phyloP scores from a whole-genome alignment of 1,139 yeast genomes.

The Nakaseomyces nivariensis region DNA sequence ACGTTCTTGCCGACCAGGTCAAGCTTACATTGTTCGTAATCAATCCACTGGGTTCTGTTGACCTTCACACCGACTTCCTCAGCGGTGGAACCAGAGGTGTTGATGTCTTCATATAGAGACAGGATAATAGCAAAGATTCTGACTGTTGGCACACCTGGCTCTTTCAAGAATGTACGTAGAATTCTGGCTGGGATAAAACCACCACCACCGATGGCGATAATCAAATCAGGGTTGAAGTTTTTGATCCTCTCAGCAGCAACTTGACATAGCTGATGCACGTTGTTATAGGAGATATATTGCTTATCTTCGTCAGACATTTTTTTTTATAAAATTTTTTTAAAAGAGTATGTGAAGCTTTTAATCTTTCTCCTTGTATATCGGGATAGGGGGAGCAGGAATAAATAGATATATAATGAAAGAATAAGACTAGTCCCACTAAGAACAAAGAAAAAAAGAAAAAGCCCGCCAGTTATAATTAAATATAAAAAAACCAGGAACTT shows the following conservation, averaged over 20 bases:
- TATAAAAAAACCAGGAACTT: conserved; percentile 1
- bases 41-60: conserved; percentile 58
- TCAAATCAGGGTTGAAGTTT: conserved; percentile 43
- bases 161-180: conserved; percentile 48
- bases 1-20: conserved; percentile 50
- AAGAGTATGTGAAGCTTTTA: too few relatives aligned
- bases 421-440: not conserved
- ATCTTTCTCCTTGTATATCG: too few relatives aligned
- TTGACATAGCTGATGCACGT: conserved; percentile 52
- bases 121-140: conserved; percentile 59
- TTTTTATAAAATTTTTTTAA: too few relatives aligned
- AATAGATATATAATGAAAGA: not conserved
- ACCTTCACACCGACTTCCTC: conserved; percentile 51
- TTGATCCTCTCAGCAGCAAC: conserved; percentile 41
- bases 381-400: not conserved
- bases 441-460: not conserved
- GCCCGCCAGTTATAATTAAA: not conserved
- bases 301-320: conserved; percentile 32
- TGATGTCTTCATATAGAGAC: conserved; percentile 50
- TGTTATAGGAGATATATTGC: conserved; percentile 51
- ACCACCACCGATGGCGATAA: conserved; percentile 62
- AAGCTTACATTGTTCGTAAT: conserved; percentile 44
- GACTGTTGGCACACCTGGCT: conserved; percentile 45
- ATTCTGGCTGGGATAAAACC: conserved; percentile 62
- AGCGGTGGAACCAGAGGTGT: conserved; percentile 34